These are phyloP conservation scores for Cornus controversa DNA, from an alignment of 148 eudicot genomes.

Conservation along the genomic window DNA sequence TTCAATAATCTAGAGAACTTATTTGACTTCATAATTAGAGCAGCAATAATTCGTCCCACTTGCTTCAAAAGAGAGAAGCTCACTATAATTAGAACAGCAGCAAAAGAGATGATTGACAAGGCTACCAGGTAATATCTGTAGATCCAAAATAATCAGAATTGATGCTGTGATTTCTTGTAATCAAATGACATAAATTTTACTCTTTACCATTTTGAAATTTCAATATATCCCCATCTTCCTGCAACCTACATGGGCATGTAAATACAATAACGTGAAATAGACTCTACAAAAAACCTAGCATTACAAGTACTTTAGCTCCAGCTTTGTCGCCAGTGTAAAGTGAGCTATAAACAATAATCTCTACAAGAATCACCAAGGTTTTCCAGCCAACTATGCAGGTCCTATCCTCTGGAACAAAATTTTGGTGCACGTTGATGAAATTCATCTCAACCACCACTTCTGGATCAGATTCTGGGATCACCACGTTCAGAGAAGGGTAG, in stretches of 20 bases:
- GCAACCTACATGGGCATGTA: background rate
- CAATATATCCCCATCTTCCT: background rate
- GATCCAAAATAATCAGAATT: background rate
- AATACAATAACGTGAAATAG: background rate
- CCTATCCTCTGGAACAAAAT: background rate
- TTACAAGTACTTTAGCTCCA: too few species aligned
- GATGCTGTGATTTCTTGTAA: background rate
- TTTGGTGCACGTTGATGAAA: background rate
- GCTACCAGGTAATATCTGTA: background rate
- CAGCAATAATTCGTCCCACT: too few species aligned
- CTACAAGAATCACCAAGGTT: background rate
- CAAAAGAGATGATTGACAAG: background rate
- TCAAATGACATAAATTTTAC: background rate
- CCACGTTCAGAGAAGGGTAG: background rate
- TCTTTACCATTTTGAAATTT: too few species aligned
- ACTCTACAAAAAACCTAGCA: background rate
- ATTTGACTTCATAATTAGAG: too few species aligned
- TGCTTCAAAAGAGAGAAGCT: background rate
- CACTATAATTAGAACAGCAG: background rate
- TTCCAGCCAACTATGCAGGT: background rate
- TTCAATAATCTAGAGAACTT: too few species aligned
- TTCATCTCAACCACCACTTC: too few species aligned
- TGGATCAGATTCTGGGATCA: background rate
- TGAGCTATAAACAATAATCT: background rate
- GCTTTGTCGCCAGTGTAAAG: too few species aligned